Base-by-base conservation (phyloP, 2,329 filamentous ascomycete genomes). In the Epichloe bromicola region DNA sequence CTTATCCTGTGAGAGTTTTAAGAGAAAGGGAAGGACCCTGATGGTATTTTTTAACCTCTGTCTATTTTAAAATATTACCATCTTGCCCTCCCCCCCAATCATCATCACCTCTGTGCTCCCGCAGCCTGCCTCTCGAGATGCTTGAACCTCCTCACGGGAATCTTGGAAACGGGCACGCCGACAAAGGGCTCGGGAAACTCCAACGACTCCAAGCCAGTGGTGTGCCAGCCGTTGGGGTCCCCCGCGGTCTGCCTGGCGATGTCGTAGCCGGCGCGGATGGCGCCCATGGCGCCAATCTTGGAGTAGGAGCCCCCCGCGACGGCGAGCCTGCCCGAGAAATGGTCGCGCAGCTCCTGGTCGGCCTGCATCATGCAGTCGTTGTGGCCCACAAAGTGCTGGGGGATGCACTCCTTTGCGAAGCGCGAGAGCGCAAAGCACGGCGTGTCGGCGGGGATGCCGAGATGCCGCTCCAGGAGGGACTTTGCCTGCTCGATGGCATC, bases 311-410 rank as follows among this genome's bases (percentile, higher is more conserved):
- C 73, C 4, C 77, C 78, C 0, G 72, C 75, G 17, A 93, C 82
- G 53, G 80, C 75, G 30, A 95, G 69, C 12, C 75, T 72, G 14
- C 83, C 81, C 8, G 73, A 64, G 63, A 83, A 94, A 5, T 70
- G 67, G 3, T 69, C 54, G 34, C 67, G 61, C 5, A 88, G 71
- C 49, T 82, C 71, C 2, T 67, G 59, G 58, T 83, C 74, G 1
- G 82, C 77, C 2, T 65, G 62, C 20, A 67, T 68, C 71, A 94
- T 79, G 53, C 78, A 75, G 8, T 71, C 65, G 26, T 78, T 67
- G 66, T 97, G 91, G 37, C 88, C 88, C 1, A 95, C 82, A 1
- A 75, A 78, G 65, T 95, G 94, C 68, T 98, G 93, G 11, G 93
- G 91, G 57, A 98, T 93, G 63, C 89, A 95, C 55, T 93, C 75